phyloP scores from a whole-genome alignment of 257 asterid genomes.

The Salvia rosmarinus region DNA sequence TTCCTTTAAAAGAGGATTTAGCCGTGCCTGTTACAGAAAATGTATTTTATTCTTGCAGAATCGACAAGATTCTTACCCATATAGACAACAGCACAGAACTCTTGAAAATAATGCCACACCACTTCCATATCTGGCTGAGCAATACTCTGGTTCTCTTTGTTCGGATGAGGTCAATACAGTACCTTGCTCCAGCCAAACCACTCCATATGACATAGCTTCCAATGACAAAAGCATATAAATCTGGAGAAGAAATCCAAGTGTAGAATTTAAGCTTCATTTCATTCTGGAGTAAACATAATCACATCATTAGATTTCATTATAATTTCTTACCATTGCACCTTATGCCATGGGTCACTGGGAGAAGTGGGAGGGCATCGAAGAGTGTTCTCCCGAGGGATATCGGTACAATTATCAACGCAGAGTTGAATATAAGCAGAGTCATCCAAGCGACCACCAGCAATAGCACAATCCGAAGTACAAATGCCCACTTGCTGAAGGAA shows the following conservation, averaged over 20 bases:
- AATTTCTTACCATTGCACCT: slow-evolving; percentile 82
- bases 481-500: slow-evolving; percentile 81
- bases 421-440: slow-evolving; percentile 83
- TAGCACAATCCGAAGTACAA: slow-evolving; percentile 83
- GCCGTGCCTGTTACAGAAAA: too few relatives aligned
- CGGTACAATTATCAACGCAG: slow-evolving; percentile 83
- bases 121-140: slow-evolving; percentile 77
- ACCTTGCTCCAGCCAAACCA: slow-evolving; percentile 85
- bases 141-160: slow-evolving; percentile 68
- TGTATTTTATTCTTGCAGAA: slow-evolving; percentile 18
- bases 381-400: slow-evolving; percentile 85
- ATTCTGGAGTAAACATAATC: not conserved
- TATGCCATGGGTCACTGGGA: slow-evolving; percentile 89
- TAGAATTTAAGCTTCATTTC: not conserved
- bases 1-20: too few relatives aligned
- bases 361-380: slow-evolving; percentile 81
- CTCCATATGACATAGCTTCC: slow-evolving; percentile 99
- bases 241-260: slow-evolving; percentile 40
- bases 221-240: slow-evolving; percentile 86
- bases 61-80: slow-evolving; percentile 66
- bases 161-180: slow-evolving; percentile 71
- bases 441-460: slow-evolving; percentile 92
- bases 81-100: slow-evolving; percentile 78
- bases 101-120: slow-evolving; percentile 89
- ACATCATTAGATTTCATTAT: slow-evolving; percentile 21